phyloP scores from a whole-genome alignment of 495 filamentous ascomycete genomes.

The Penicillium verhagenii region DNA sequence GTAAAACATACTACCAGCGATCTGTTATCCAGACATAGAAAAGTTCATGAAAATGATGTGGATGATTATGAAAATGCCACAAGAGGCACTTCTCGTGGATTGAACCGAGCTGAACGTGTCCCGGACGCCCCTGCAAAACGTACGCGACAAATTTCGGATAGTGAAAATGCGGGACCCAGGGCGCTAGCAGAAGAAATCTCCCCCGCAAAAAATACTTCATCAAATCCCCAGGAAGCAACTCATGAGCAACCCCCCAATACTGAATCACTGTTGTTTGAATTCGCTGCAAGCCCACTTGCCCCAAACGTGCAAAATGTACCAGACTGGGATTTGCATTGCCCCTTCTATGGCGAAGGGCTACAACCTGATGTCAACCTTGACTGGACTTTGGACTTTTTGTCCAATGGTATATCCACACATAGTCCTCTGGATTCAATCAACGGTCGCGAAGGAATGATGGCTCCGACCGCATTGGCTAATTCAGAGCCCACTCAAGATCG shows the following conservation, averaged over 20 bases:
- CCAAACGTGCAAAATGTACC: not conserved
- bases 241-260: not conserved
- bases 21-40: not conserved
- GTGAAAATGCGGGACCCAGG: not conserved
- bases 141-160: not conserved
- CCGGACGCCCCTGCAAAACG: not conserved
- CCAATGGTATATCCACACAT: not conserved
- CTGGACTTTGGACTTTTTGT: slow-evolving; percentile 10
- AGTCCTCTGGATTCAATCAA: slow-evolving; percentile 2
- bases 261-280: not conserved
- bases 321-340: slow-evolving; percentile 2
- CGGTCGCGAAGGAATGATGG: not conserved
- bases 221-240: no score
- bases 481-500: not conserved
- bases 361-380: slow-evolving; percentile 3
- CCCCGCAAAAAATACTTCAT: not conserved
- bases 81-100: not conserved
- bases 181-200: not conserved
- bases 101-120: not conserved
- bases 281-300: not conserved
- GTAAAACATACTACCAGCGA: no score
- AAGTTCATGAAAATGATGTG: not conserved
- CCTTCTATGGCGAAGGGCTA: slow-evolving; percentile 6
- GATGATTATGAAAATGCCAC: not conserved
- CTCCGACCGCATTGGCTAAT: not conserved